phyloP scores from a whole-genome alignment of 2,329 filamentous ascomycete genomes.

The Neodidymelliopsis sp. region DNA sequence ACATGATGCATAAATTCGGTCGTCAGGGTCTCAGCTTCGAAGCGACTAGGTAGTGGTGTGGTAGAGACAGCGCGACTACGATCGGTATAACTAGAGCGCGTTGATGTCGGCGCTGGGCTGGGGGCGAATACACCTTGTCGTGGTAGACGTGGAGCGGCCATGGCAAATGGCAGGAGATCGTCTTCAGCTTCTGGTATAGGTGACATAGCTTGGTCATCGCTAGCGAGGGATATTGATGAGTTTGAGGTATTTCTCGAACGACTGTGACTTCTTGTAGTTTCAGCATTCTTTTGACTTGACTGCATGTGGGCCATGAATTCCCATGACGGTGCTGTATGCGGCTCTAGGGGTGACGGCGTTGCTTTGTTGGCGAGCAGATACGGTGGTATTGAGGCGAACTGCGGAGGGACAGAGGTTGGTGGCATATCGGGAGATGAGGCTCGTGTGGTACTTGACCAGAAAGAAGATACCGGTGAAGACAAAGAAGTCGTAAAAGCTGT shows the following conservation, averaged over 20 bases:
- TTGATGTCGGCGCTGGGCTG: conserved; percentile 35
- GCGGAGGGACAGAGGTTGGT: conserved; percentile 36
- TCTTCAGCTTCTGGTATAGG: conserved; percentile 41
- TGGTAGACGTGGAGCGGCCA: conserved; percentile 34
- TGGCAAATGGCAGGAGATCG: conserved; percentile 37
- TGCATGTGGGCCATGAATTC: conserved; percentile 43
- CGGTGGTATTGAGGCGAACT: conserved; percentile 28
- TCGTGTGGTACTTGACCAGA: conserved; percentile 47
- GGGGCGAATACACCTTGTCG: conserved; percentile 43
- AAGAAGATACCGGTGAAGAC: conserved; percentile 48
- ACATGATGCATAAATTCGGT: conserved; percentile 43
- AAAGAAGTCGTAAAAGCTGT: conserved; percentile 37
- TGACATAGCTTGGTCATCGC: conserved; percentile 40
- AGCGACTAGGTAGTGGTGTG: conserved; percentile 43
- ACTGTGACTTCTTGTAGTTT: conserved; percentile 30
- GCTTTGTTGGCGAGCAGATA: conserved; percentile 27
- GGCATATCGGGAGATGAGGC: conserved; percentile 46
- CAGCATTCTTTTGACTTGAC: conserved; percentile 12
- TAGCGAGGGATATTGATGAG: conserved; percentile 40
- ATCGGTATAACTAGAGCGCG: conserved; percentile 42
- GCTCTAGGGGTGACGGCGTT: conserved; percentile 34
- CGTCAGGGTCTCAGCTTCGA: conserved; percentile 48
- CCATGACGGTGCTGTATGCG: conserved; percentile 45
- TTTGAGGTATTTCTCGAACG: conserved; percentile 43
- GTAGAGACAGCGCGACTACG: conserved; percentile 42